Evolutionary conservation across 305 asterid genomes (phyloP).

Genomic region (Rubia peregrina): DNA sequence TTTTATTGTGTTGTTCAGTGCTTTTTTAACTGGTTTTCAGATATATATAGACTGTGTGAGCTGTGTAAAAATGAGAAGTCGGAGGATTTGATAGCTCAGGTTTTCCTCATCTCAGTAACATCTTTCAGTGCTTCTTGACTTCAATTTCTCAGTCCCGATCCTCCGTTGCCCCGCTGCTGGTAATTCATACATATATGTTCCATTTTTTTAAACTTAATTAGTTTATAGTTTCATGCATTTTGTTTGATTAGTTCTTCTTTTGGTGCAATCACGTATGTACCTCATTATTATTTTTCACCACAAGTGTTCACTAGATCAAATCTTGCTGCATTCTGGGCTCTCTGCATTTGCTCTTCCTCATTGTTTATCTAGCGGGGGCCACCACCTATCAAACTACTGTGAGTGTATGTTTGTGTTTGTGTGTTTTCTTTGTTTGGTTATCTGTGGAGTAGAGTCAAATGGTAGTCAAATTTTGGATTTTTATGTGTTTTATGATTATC

Average conservation of each 20-base stretch:
- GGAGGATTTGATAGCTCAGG: conserved; percentile 72
- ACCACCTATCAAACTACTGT: conserved; percentile 72
- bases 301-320: too few relatives aligned
- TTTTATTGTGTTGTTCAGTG: background rate
- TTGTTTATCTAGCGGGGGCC: conserved; percentile 28
- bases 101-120: conserved; percentile 75
- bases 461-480: background rate
- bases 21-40: conserved; percentile 26
- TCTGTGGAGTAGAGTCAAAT: background rate
- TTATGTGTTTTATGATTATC: background rate
- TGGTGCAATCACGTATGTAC: background rate
- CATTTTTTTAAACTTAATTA: background rate
- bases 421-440: background rate
- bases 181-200: conserved; percentile 11
- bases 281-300: background rate
- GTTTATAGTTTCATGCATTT: background rate
- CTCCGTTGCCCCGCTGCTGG: conserved; percentile 74
- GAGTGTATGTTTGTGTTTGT: conserved; percentile 15
- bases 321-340: conserved; percentile 22
- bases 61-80: conserved; percentile 71
- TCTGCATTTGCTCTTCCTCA: conserved; percentile 25
- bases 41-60: conserved; percentile 54
- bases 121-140: conserved; percentile 67
- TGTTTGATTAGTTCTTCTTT: background rate
- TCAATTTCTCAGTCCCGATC: conserved; percentile 65